Evolutionary conservation across 305 asterid species (phyloP).

Genomic region (Fraxinus paxiana): DNA sequence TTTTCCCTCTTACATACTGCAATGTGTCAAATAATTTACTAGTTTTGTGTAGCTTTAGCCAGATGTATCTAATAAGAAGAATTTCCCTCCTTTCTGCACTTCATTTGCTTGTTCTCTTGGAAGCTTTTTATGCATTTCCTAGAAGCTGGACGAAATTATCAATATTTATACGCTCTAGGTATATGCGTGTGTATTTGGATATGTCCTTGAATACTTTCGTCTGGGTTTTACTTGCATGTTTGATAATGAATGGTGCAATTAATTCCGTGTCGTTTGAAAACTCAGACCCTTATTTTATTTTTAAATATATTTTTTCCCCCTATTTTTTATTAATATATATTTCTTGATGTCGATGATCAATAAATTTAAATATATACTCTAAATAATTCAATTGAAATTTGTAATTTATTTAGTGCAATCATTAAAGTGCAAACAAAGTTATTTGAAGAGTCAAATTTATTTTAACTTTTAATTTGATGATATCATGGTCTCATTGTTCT

Average conservation of each 20-base stretch:
- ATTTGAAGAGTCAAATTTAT: not conserved
- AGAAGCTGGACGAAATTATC: not conserved
- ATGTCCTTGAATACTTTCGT: not conserved
- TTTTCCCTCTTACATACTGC: not conserved
- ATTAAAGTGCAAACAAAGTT: not conserved
- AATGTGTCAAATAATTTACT: not conserved
- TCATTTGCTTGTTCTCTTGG: not conserved
- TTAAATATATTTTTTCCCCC: not conserved
- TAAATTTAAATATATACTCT: not conserved
- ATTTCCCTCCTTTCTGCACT: not conserved
- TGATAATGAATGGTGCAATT: not conserved
- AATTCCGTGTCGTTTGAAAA: no score
- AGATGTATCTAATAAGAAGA: not conserved
- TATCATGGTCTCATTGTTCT: not conserved
- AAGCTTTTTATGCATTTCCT: not conserved
- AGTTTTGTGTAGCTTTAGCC: not conserved
- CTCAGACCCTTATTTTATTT: not conserved
- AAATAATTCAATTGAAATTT: not conserved
- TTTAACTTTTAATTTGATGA: not conserved
- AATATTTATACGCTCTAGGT: not conserved
- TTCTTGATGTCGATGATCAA: not conserved
- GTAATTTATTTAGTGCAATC: not conserved
- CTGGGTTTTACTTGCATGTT: not conserved
- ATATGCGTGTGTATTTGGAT: not conserved
- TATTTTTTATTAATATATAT: no score